These are phyloP conservation scores for Metschnikowia continentalis DNA, from an alignment of 805 yeast species.

Conservation along the genomic window DNA sequence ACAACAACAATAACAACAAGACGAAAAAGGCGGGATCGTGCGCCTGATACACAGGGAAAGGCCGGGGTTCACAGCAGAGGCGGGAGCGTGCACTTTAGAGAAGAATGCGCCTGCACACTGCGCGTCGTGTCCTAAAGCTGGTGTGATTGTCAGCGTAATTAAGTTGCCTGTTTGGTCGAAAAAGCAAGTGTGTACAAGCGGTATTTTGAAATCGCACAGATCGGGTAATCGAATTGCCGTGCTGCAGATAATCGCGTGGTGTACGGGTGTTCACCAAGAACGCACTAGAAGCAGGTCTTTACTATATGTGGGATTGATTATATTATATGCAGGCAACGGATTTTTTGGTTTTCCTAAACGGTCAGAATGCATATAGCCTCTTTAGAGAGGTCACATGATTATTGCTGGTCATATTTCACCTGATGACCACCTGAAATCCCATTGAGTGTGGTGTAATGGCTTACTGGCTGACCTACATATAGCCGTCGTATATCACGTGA, in stretches of 20 bases:
- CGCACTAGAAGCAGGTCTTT: no score
- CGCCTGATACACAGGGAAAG: neutral
- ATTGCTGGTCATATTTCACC: no score
- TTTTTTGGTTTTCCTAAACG: no score
- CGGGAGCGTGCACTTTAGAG: neutral
- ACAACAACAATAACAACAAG: no score
- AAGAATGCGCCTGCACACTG: neutral
- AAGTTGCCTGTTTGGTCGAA: slow-evolving; percentile 1
- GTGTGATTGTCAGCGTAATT: slow-evolving; percentile 1
- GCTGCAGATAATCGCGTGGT: neutral
- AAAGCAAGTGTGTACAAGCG: slow-evolving; percentile 4
- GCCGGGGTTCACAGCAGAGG: neutral
- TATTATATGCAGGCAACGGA: no score
- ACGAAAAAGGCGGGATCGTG: neutral
- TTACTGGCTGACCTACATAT: no score
- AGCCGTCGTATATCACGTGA: no score
- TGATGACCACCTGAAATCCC: no score
- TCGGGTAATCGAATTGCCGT: neutral
- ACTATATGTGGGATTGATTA: no score
- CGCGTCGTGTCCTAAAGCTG: neutral
- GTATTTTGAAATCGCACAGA: slow-evolving; percentile 1
- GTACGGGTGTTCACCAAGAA: neutral
- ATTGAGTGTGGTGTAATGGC: no score
- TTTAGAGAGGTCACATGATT: no score
- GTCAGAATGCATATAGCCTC: no score